Evolutionary conservation across 768 basidiomycete species (phyloP), one percentile per base, ranked within the genome.

Genomic region (Pisolithus microcarpus): DNA sequence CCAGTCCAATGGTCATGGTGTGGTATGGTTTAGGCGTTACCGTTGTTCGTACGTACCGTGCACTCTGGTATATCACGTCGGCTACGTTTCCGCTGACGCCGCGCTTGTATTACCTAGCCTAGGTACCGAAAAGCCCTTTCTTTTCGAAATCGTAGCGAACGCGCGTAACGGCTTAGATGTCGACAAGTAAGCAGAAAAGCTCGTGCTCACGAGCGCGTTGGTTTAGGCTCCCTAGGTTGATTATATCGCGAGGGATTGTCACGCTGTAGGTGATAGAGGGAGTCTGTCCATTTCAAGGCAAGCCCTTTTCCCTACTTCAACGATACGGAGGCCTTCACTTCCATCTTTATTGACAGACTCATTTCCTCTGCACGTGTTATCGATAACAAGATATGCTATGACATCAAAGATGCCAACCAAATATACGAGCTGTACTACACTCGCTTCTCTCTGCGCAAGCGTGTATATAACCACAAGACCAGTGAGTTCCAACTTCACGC

Each of bases 141-240:
- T 92, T 2, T 92, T 91, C 59, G 85, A 91, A 49, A 91, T 92
- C 46, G 86, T 92, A 3, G 83, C 88, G 0, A 92, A 92, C 67
- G 78, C 78, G 63, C 71, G 80, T 7, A 91, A 91, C 53, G 90
- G 90, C 0, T 72, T 92, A 4, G 90, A 92, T 58, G 89, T 92
- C 5, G 89, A 92, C 73, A 91, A 91, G 87, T 87, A 51, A 53
- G 72, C 59, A 4, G 23, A 18, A 26, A 5, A 36, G 52, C 51
- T 30, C 21, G 36, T 10, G 7, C 7, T n/a, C 46, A n/a, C 40
- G 23, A 6, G 21, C 13, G 46, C 39, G 24, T 49, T 21, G 16
- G 21, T 50, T 23, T 50, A 49, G 47, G 31, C 26, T 8, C 7
- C 36, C 7, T 43, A 90, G 88, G 56, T 86, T 89, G 90, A 92